Percentiles rank a stretch among this genome's conserved stretches.
phyloP scores from a whole-genome alignment of 108 stramenopile genomes.

The Pinguiococcus pyrenoidosus region DNA sequence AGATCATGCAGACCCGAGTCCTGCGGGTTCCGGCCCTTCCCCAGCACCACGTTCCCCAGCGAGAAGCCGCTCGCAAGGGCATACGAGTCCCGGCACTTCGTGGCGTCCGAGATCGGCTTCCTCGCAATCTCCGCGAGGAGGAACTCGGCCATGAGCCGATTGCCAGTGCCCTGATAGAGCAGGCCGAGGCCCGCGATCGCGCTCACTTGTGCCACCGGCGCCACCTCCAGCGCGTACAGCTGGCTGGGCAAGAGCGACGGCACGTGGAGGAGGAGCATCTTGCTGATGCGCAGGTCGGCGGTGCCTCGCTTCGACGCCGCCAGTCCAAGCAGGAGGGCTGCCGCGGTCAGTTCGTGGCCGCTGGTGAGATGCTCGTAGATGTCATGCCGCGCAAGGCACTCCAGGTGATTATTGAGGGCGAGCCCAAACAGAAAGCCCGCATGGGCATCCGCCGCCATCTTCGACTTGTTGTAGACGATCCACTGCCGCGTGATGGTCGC shows the following conservation, averaged over 20 bases:
- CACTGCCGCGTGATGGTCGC: constrained; percentile 69
- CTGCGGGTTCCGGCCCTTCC: constrained; percentile 24
- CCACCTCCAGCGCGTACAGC: constrained; percentile 56
- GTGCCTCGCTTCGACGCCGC: constrained; percentile 80
- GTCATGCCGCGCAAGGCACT: constrained; percentile 72
- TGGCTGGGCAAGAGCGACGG: constrained; percentile 78
- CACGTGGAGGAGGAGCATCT: constrained; percentile 96
- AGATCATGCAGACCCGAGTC: constrained; percentile 73
- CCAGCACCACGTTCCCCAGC: constrained; percentile 71
- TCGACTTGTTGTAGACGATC: constrained; percentile 81
- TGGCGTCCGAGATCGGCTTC: constrained; percentile 51
- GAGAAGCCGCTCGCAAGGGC: constrained; percentile 73
- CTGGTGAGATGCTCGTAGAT: constrained; percentile 89
- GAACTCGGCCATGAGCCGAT: constrained; percentile 94
- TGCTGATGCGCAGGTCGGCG: constrained; percentile 68
- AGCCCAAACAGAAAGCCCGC: constrained; percentile 86
- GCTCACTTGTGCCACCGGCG: constrained; percentile 66
- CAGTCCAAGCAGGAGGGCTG: constrained; percentile 86
- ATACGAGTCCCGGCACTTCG: constrained; percentile 62
- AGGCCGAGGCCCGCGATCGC: constrained; percentile 79
- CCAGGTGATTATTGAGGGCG: constrained; percentile 79
- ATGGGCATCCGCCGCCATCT: constrained; percentile 34
- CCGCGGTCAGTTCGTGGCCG: constrained; percentile 82
- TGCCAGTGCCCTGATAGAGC: constrained; percentile 68
- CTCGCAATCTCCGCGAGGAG: constrained; percentile 82